Base-by-base conservation (phyloP, 139 green algal genomes). In the Closterium sp. region DNA sequence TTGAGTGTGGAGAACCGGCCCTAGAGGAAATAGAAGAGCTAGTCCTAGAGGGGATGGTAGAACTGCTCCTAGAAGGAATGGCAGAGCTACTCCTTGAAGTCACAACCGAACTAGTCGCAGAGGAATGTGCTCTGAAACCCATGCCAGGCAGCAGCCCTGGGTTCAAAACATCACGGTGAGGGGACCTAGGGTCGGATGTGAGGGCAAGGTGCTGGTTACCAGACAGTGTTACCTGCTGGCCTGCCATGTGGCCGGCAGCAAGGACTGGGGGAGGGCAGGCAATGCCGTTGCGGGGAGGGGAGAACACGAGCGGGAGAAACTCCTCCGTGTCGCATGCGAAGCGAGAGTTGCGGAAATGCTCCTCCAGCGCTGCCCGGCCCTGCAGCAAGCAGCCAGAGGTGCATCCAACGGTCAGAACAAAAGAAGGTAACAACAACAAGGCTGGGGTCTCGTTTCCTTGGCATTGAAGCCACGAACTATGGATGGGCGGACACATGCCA, bases 331-430 rank as follows among this genome's bases (percentile, higher is more conserved):
- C 93, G 28, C 91, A 95, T 1, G 94, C 91, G 33, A 95, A 95
- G 43, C 92, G 90, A 4, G 93, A 95, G 93, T 95, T 94, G 23
- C 90, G 88, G 84, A 95, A 95, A 35, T 95, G 93, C 19, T 95
- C 93, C 31, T 95, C 93, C 91, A 95, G 86, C 16, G 93, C 93
- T 23, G 32, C 31, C 4, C 91, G 90, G 19, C 93, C 93, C 90
- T 95, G 89, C 69, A 30, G n/a, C n/a, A n/a, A n/a, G n/a, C n/a
- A n/a, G n/a, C n/a, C n/a, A n/a, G n/a, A n/a, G n/a, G n/a, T n/a
- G n/a, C n/a, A n/a, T n/a, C n/a, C n/a, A n/a, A n/a, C n/a, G n/a
- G n/a, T n/a, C n/a, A n/a, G n/a, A n/a, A n/a, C n/a, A n/a, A n/a
- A n/a, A n/a, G n/a, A n/a, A n/a, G n/a, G n/a, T n/a, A n/a, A n/a